A percentile compares a stretch with the other conserved stretches of the same genome.
These are phyloP conservation scores for Allium fistulosum DNA, from an alignment of 106 monocot species.

Conservation along the genomic window DNA sequence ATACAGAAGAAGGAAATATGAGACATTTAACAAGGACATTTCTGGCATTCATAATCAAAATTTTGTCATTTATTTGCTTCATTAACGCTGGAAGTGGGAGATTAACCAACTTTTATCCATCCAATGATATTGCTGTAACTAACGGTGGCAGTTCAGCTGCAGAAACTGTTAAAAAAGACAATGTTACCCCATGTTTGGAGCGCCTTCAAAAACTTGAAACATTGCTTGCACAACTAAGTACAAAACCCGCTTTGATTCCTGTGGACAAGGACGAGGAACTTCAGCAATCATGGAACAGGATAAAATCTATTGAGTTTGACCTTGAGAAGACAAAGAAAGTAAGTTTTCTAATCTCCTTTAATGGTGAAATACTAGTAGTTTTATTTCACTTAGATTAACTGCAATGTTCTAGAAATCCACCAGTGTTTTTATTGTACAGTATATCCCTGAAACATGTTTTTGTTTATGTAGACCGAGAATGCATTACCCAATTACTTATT, in stretches of 20 bases:
- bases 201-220: conserved; percentile 71
- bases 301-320: conserved; percentile 77
- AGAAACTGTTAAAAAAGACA: conserved; percentile 21
- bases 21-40: conserved; percentile 26
- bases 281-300: conserved; percentile 86
- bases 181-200: conserved; percentile 55
- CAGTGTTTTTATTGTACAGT: neutral
- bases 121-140: conserved; percentile 2
- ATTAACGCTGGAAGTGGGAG: conserved; percentile 16
- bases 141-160: conserved; percentile 2
- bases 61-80: conserved; percentile 40
- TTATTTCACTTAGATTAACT: neutral
- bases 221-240: conserved; percentile 40
- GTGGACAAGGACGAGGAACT: conserved; percentile 71
- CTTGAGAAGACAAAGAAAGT: conserved; percentile 91
- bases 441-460: neutral
- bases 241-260: conserved; percentile 61
- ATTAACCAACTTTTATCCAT: conserved; percentile 15
- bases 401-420: neutral
- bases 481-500: too few species aligned
- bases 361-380: neutral
- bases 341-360: conserved; percentile 5
- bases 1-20: conserved; percentile 18
- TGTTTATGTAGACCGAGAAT: neutral
- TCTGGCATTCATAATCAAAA: conserved; percentile 34